Conservation (phyloP, 2,329 filamentous ascomycete genomes). For the Botrytis porri region DNA sequence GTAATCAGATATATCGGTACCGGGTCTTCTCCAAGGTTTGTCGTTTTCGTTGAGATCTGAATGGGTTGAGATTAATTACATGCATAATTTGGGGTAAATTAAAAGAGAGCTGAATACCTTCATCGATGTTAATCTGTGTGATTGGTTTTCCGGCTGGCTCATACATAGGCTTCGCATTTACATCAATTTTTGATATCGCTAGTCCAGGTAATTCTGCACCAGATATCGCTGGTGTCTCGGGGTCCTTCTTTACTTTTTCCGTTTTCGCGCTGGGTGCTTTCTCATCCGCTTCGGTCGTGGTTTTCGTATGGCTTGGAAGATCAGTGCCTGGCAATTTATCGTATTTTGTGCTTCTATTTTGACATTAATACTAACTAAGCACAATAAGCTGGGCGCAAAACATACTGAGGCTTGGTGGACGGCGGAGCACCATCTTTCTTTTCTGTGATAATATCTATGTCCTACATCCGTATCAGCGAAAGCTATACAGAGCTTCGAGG, state of each 20-base stretch:
- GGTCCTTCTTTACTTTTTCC: slow-evolving; percentile 43
- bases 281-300: slow-evolving; percentile 49
- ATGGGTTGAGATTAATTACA: slow-evolving; percentile 12
- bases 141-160: slow-evolving; percentile 77
- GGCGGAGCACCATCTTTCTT: slow-evolving; percentile 62
- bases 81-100: background rate
- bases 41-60: slow-evolving; percentile 71
- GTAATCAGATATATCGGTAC: slow-evolving; percentile 92
- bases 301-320: slow-evolving; percentile 37
- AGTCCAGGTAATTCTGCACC: slow-evolving; percentile 60
- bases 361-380: slow-evolving; percentile 23
- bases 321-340: background rate
- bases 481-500: background rate
- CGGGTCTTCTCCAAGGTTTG: slow-evolving; percentile 93
- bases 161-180: slow-evolving; percentile 79
- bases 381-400: slow-evolving; percentile 21
- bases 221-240: slow-evolving; percentile 37
- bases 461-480: slow-evolving; percentile 42
- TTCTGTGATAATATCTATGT: slow-evolving; percentile 67
- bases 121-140: slow-evolving; percentile 71
- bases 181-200: slow-evolving; percentile 78
- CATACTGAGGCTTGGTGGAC: slow-evolving; percentile 45
- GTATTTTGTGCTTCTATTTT: slow-evolving; percentile 41
- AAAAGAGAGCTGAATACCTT: slow-evolving; percentile 43
- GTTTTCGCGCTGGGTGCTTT: slow-evolving; percentile 48